These are phyloP conservation scores for Obelidium mucronatum DNA, from an alignment of 192 early-diverging fungal genomes.

Conservation along the genomic window DNA sequence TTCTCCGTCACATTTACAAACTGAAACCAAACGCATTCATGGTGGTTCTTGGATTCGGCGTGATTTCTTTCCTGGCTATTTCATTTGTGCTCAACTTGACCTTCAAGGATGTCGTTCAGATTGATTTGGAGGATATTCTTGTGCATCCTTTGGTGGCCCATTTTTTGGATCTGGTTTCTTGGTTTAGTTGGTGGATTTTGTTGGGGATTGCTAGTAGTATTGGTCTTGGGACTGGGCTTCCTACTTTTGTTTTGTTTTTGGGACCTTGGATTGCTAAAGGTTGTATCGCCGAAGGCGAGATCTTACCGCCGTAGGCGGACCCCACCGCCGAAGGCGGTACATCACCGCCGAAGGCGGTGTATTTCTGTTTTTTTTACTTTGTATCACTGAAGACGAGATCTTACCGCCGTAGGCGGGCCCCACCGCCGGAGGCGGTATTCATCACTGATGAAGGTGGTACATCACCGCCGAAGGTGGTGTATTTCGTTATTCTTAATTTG, in stretches of 20 bases:
- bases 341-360: too few relatives aligned
- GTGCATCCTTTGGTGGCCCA: neutral
- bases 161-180: slow-evolving; percentile 50
- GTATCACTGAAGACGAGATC: too few relatives aligned
- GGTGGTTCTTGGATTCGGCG: neutral
- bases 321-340: too few relatives aligned
- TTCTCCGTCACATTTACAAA: neutral
- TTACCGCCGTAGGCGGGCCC: too few relatives aligned
- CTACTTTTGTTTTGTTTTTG: slow-evolving; percentile 94
- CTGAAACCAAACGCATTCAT: neutral
- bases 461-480: too few relatives aligned
- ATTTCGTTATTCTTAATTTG: too few relatives aligned
- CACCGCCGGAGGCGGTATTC: too few relatives aligned
- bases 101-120: neutral
- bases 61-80: neutral
- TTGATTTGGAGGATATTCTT: neutral
- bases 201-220: slow-evolving; percentile 90
- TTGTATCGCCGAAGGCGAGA: too few relatives aligned
- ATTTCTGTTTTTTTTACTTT: too few relatives aligned
- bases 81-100: neutral
- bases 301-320: too few relatives aligned
- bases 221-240: slow-evolving; percentile 92
- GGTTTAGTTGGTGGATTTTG: slow-evolving; percentile 90
- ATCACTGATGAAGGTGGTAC: too few relatives aligned
- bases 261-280: slow-evolving; percentile 87